Base-by-base conservation (phyloP, 495 filamentous ascomycete species). In the Viridothelium virens region DNA sequence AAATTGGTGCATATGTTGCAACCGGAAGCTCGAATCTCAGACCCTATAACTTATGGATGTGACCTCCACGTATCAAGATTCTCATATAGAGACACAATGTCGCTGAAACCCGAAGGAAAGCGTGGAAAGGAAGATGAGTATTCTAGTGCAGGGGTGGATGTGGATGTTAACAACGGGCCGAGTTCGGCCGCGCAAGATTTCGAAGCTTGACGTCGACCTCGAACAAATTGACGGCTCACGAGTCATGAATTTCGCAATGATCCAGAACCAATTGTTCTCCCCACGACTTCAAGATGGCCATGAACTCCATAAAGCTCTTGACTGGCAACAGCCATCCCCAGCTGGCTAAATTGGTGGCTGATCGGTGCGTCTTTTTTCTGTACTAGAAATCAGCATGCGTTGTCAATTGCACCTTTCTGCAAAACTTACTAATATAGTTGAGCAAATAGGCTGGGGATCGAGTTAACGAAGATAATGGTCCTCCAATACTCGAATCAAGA, bases 401-500 rank as follows among this genome's bases (percentile, higher is more conserved):
- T 6, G 64, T 25, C 10, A 46, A 3, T 4, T 7, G 63, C 14
- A 12, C 37, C 18, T 12, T 39, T 38, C 63, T 38, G 25, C 36
- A 33, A 25, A n/a, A 34, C 34, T 6, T 62, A 34, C 31, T 46
- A 48, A 62, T 31, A 37, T 25, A 64, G 50, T 65, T 18, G 4
- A 56, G n/a, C 41, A 18, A 34, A 48, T 61, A 73, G 94, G 64
- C 86, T 98, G 67, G 93, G 94, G 53, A 93, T 97, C 73, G 91
- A 97, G 73, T 80, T 93, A 73, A 91, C 91, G 70, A 91, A 93
- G 81, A 92, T 96, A 61, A 86, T 96, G 80, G 91, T 92, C 67
- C 82, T 96, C 71, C 92, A 97, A 75, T 96, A 96, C 78, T 96
- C 93, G 62, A 98, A 98, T 81, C 92, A 97, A 72, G 94, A 98